Base-by-base conservation (phyloP, 257 asterid species). In the Petunia secreta region DNA sequence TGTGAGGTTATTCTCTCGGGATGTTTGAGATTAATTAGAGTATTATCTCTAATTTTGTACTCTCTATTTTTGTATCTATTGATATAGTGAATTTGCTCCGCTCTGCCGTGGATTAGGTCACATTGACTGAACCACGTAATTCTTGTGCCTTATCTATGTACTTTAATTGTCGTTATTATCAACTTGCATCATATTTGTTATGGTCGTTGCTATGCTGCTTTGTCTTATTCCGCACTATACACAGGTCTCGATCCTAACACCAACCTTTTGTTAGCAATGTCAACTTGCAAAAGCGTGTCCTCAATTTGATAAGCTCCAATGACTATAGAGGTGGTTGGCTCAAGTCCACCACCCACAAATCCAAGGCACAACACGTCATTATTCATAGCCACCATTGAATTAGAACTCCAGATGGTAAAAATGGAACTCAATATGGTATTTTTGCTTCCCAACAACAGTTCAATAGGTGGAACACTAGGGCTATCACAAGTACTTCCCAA, bases 261-360 rank as follows among this genome's bases (percentile, higher is more conserved):
- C 8, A 90, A 80, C 71, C 84, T 88, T 4, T 88, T 85, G 10
- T 77, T 14, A 11, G 40, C 92, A 59, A 90, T 57, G 82, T 90
- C 93, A 38, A 90, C 88, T 86, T 85, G 86, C 80, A 90, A 60
- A 58, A 90, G 66, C 43, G 88, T 90, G 46, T 88, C 87, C 83
- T 88, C 92, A 44, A 90, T 83, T 58, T 87, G 91, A 71, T 85
- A 78, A 1, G 88, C 89, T 6, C 93, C 90, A 39, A 86, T 84
- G 39, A 90, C 89, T 64, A 38, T 81, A 6, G 84, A 77, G 44
- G 85, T 54, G 1, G 74, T 66, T 2, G 81, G 84, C 2, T 59
- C 52, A 68, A 68, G 7, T 2, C 85, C 83, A 6, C 77, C 74
- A 71, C 73, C 83, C 43, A 83, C 16, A 74, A 79, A 62, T 40